Conservation (phyloP, 306 rosid species). For the Glycyrrhiza uralensis region DNA sequence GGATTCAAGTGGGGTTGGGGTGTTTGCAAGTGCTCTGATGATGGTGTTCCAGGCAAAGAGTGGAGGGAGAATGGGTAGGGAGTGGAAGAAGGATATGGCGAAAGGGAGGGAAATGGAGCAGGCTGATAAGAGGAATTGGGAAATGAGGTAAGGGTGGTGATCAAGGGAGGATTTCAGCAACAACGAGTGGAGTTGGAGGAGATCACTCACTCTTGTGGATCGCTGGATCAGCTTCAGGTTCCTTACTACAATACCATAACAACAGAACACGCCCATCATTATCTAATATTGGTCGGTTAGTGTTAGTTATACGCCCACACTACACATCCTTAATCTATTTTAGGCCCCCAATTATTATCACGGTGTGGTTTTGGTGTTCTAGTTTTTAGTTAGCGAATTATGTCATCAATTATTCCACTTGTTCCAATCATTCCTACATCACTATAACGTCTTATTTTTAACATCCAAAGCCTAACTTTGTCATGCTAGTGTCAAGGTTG, state of each 20-base stretch:
- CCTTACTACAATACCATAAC: constrained; percentile 23
- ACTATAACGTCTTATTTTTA: too few relatives aligned
- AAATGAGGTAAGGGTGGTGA: constrained; percentile 26
- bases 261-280: neutral
- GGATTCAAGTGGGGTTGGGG: constrained; percentile 32
- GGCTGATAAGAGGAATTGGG: constrained; percentile 16
- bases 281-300: too few relatives aligned
- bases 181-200: constrained; percentile 46
- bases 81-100: constrained; percentile 32
- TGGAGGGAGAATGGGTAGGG: constrained; percentile 42
- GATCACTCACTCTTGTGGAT: constrained; percentile 17
- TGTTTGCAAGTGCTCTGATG: constrained; percentile 38
- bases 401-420: too few relatives aligned
- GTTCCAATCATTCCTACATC: too few relatives aligned
- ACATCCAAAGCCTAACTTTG: too few relatives aligned
- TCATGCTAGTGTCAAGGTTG: too few relatives aligned
- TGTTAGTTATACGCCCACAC: too few relatives aligned
- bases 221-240: constrained; percentile 19
- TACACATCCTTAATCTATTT: too few relatives aligned
- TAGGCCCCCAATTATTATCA: too few relatives aligned
- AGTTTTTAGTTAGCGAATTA: too few relatives aligned
- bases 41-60: constrained; percentile 49
- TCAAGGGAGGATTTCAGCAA: constrained; percentile 40
- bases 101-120: constrained; percentile 33
- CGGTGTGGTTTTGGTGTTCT: too few relatives aligned